phyloP scores from a whole-genome alignment of 768 basidiomycete species.

The Omphalotus guepiniiformis region DNA sequence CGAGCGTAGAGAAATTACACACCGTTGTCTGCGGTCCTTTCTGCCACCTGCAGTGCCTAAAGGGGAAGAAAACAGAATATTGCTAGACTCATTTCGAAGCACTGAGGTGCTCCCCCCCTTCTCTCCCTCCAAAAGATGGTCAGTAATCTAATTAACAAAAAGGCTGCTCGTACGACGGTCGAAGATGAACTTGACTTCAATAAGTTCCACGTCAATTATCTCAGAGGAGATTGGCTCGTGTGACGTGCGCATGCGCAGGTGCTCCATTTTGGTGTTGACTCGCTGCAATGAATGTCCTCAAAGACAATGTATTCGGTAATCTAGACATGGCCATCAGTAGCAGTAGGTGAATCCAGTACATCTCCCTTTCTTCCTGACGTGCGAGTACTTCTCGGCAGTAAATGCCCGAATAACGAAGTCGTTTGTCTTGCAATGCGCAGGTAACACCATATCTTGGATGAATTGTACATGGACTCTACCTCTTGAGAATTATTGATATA shows the following conservation, averaged over 20 bases:
- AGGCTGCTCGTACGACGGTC: constrained; percentile 72
- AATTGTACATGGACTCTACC: constrained; percentile 28
- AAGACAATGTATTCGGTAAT: constrained; percentile 83
- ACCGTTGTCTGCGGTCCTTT: too few species aligned
- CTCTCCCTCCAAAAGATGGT: too few species aligned
- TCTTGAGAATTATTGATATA: constrained; percentile 79
- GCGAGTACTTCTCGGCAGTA: constrained; percentile 76
- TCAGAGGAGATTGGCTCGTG: constrained; percentile 71
- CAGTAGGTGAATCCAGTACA: constrained; percentile 1
- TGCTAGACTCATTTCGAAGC: too few species aligned
- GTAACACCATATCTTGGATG: constrained; percentile 6
- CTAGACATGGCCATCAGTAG: too few species aligned
- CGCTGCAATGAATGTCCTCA: constrained; percentile 81
- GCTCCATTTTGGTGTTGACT: constrained; percentile 77
- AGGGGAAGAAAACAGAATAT: too few species aligned
- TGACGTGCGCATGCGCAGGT: constrained; percentile 76
- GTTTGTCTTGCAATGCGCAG: constrained; percentile 56
- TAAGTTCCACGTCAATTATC: constrained; percentile 76
- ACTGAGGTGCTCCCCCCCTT: too few species aligned
- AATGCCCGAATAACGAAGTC: constrained; percentile 82
- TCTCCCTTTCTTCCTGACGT: too few species aligned
- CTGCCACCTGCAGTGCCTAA: too few species aligned
- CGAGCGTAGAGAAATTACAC: too few species aligned
- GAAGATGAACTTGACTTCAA: constrained; percentile 80
- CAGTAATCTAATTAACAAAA: too few species aligned